phyloP scores from a whole-genome alignment of 106 monocot genomes.

The Chionographis japonica region DNA sequence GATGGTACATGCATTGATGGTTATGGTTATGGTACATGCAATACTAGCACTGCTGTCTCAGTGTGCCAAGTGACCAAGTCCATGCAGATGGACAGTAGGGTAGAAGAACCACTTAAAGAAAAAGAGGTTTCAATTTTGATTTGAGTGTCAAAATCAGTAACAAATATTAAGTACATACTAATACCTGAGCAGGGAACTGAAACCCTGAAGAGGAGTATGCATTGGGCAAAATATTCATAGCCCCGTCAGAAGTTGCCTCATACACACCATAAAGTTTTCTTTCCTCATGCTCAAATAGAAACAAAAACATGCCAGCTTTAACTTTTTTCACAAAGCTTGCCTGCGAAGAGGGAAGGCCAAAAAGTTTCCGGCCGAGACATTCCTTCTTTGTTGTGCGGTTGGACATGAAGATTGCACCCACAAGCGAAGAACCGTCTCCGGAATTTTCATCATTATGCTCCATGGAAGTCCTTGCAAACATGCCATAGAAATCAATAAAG shows the following conservation, averaged over 20 bases:
- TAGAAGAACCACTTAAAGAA: too few species aligned
- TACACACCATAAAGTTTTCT: constrained; percentile 78
- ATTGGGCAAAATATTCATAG: constrained; percentile 50
- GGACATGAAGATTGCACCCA: constrained; percentile 76
- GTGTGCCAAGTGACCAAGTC: too few species aligned
- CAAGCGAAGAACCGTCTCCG: not conserved
- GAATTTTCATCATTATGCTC: constrained; percentile 1
- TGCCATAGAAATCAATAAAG: constrained; percentile 1
- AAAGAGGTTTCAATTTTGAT: too few species aligned
- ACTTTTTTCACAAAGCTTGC: constrained; percentile 39
- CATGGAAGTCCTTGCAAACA: constrained; percentile 26
- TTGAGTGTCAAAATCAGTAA: not conserved
- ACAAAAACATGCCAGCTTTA: constrained; percentile 63
- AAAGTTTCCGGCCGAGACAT: constrained; percentile 47
- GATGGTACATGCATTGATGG: too few species aligned
- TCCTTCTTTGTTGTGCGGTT: constrained; percentile 52
- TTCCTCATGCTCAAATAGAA: constrained; percentile 78
- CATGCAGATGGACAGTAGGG: too few species aligned
- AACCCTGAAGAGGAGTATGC: constrained; percentile 44
- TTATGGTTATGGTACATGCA: too few species aligned
- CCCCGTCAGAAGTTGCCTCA: constrained; percentile 73
- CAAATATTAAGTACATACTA: not conserved
- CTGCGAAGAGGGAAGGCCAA: constrained; percentile 51
- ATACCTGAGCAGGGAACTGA: constrained; percentile 79
- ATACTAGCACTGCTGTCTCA: too few species aligned